Base-by-base conservation (phyloP, 768 basidiomycete species). In the Termitomyces sp. region DNA sequence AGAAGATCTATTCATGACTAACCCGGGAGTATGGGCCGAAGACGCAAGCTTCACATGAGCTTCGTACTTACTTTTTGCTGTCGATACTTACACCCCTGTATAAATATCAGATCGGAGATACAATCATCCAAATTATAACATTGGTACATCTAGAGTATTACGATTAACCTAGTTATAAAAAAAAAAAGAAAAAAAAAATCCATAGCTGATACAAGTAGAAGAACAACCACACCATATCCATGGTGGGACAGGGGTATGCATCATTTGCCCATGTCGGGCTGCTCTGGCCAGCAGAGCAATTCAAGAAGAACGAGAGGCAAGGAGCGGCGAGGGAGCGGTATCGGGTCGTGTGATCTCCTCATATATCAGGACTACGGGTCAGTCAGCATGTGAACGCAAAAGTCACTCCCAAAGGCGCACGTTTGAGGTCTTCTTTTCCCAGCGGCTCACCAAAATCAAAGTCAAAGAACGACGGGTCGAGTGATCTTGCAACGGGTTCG, bases 401-500 rank as follows among this genome's bases (percentile, higher is more conserved):
- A 15, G 43, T 23, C 30, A n/a, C 8, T 11, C 31, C 1, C 15
- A 41, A 14, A 17, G 11, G 52, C 64, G 14, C 41, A 85, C 87
- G 80, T 79, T 90, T 90, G 48, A 90, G 68, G 55, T 82, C 76
- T 61, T 88, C 87, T 63, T 86, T 90, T 17, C 79, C 75, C 56
- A 86, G 63, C 11, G 82, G 75, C 55, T 82, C 77, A 1, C 86
- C 85, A 54, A 85, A 83, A 62, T 92, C 90, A 65, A 93, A 93
- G 61, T 92, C 84, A 64, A 93, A 93, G 71, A 91, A 92, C 1
- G 81, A 81, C 0, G 91, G 85, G 52, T 90, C 85, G 33, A 91
- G 75, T 1, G 83, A 81, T 60, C 82, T 76, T 1, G 94, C 93
- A 1, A 82, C 80, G 0, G 95, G 94, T 67, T 97, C 94, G 66